Evolutionary conservation across 495 filamentous ascomycete genomes (phyloP).

Genomic region (Peziza echinospora): DNA sequence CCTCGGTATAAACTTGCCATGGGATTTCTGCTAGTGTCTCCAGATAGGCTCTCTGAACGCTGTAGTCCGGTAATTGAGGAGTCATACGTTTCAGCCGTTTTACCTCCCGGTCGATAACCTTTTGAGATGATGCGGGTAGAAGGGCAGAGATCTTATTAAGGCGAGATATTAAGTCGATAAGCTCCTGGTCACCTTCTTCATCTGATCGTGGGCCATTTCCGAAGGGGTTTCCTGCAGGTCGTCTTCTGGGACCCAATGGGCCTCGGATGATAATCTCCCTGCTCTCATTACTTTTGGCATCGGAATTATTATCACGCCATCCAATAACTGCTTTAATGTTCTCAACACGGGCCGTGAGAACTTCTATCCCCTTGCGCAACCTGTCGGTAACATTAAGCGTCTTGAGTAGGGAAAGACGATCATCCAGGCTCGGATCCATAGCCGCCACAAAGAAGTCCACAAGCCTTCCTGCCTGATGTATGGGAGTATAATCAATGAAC

Average conservation of each 20-base stretch:
- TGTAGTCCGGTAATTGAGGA: constrained; percentile 83
- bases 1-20: constrained; percentile 70
- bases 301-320: constrained; percentile 18
- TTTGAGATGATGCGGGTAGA: constrained; percentile 37
- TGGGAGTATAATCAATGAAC: constrained; percentile 56
- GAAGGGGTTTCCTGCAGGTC: constrained; percentile 37
- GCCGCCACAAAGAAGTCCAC: constrained; percentile 94
- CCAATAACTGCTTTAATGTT: constrained; percentile 46
- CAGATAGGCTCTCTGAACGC: constrained; percentile 80
- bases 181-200: constrained; percentile 69
- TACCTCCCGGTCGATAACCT: constrained; percentile 73
- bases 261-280: constrained; percentile 17
- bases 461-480: constrained; percentile 60
- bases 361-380: constrained; percentile 54
- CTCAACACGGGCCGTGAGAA: constrained; percentile 57
- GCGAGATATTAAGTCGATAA: constrained; percentile 66
- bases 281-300: constrained; percentile 24
- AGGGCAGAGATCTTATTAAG: constrained; percentile 48
- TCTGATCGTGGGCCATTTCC: no score
- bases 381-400: constrained; percentile 56
- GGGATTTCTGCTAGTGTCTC: constrained; percentile 85
- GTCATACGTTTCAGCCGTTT: constrained; percentile 85
- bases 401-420: constrained; percentile 66
- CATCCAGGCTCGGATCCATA: constrained; percentile 61
- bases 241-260: constrained; percentile 29